Conservation (phyloP, 1,284 basidiomycete species). For the Leccinum fallax region DNA sequence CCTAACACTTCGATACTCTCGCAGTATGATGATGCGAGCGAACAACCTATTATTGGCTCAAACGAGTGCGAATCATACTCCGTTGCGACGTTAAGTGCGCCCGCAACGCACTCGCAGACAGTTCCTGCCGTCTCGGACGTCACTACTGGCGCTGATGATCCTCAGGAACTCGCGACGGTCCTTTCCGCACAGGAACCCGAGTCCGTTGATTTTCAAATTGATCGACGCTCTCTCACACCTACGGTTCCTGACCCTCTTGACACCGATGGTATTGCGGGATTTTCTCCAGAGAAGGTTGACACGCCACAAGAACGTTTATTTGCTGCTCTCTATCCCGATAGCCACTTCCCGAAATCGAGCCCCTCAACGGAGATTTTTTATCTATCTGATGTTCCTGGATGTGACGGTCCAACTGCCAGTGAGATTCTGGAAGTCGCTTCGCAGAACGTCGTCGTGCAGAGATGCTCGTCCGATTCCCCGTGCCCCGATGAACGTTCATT, state of each 20-base stretch:
- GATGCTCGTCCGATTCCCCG: background rate
- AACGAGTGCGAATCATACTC: background rate
- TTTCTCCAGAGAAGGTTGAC: background rate
- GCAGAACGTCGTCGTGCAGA: background rate
- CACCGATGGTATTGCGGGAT: background rate
- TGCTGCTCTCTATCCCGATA: background rate
- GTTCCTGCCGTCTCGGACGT: background rate
- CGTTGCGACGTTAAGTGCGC: background rate
- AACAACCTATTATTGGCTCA: background rate
- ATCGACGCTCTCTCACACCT: background rate
- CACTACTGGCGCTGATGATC: background rate
- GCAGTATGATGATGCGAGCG: conserved; percentile 16
- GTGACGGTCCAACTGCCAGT: background rate
- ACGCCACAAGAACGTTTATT: background rate
- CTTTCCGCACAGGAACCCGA: conserved; percentile 1
- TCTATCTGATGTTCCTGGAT: background rate
- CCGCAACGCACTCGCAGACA: background rate
- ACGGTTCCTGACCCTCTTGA: background rate
- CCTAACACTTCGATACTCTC: conserved; percentile 32
- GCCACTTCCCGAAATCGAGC: background rate
- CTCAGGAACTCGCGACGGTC: background rate
- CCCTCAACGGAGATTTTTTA: background rate
- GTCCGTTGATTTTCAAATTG: background rate
- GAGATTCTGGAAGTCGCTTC: background rate
- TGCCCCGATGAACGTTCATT: background rate